Evolutionary conservation across 192 early-diverging fungal genomes (phyloP).

Genomic region (Geranomyces michiganensis): DNA sequence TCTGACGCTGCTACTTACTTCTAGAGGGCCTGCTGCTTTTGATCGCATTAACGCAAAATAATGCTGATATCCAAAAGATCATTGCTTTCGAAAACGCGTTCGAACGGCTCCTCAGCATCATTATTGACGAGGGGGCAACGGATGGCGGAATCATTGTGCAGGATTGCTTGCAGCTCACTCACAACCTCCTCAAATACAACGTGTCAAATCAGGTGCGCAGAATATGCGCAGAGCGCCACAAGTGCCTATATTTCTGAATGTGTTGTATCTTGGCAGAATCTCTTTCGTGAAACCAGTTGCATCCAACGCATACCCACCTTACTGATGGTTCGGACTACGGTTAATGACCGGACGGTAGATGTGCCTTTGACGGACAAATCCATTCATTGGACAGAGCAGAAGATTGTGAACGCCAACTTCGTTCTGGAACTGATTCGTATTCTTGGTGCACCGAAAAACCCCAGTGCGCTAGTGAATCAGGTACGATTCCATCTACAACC

Average conservation of each 20-base stretch:
- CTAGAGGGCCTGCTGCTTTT: constrained; percentile 89
- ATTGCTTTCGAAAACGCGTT: constrained; percentile 99
- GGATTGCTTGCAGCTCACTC: constrained; percentile 91
- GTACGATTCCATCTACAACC: constrained; percentile 30
- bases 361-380: constrained; percentile 39
- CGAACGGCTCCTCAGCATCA: constrained; percentile 85
- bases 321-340: constrained; percentile 56
- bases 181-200: constrained; percentile 93
- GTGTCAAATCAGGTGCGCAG: constrained; percentile 88
- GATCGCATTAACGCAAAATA: constrained; percentile 87
- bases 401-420: constrained; percentile 82
- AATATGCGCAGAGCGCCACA: neutral
- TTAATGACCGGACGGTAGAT: constrained; percentile 45
- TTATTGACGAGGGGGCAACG: constrained; percentile 87
- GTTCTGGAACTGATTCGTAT: constrained; percentile 89
- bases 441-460: constrained; percentile 84
- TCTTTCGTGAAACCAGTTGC: constrained; percentile 95
- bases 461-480: constrained; percentile 87
- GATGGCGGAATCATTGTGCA: constrained; percentile 95
- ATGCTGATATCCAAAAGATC: constrained; percentile 98
- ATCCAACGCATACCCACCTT: constrained; percentile 86
- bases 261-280: constrained; percentile 56
- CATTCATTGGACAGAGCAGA: constrained; percentile 75
- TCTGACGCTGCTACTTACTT: neutral
- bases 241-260: neutral